Evolutionary conservation across 192 early-diverging fungal species (phyloP).

Genomic region (Umbelopsis sp.): DNA sequence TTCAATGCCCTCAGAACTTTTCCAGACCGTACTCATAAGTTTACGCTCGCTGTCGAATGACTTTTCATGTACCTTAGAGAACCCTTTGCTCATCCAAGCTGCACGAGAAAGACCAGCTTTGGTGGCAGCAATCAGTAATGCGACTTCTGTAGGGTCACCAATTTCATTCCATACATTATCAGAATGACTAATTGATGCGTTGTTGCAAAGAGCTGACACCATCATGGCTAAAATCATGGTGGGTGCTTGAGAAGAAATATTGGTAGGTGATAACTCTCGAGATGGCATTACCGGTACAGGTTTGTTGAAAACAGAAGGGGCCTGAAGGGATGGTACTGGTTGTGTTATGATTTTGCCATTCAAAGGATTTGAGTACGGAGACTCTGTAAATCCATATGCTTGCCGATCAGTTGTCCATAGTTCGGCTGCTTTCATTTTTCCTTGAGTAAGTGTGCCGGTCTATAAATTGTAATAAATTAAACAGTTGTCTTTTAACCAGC

Average conservation of each 20-base stretch:
- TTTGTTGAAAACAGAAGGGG: background rate
- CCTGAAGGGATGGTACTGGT: background rate
- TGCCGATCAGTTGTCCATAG: slow-evolving; percentile 79
- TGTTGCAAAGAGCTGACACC: slow-evolving; percentile 85
- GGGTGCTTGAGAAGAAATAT: slow-evolving; percentile 44
- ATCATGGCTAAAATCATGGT: slow-evolving; percentile 58
- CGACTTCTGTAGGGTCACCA: slow-evolving; percentile 97
- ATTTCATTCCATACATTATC: slow-evolving; percentile 63
- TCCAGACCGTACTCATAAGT: slow-evolving; percentile 87
- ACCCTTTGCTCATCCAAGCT: slow-evolving; percentile 53
- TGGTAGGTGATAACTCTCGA: background rate
- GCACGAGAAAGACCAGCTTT: slow-evolving; percentile 76
- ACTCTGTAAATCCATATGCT: slow-evolving; percentile 65
- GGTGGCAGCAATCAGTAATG: slow-evolving; percentile 81
- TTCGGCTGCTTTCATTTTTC: slow-evolving; percentile 91
- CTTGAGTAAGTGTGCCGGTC: slow-evolving; percentile 93
- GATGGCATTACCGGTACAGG: background rate
- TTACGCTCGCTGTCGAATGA: slow-evolving; percentile 96
- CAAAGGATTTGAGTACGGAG: slow-evolving; percentile 29
- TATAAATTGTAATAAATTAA: background rate
- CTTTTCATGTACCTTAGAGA: slow-evolving; percentile 69
- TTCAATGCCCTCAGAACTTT: slow-evolving; percentile 31
- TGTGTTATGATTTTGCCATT: background rate
- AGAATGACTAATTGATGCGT: slow-evolving; percentile 60
- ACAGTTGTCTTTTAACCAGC: background rate